Percentiles rank a stretch among this genome's conserved stretches.
phyloP scores from a whole-genome alignment of 106 monocot genomes.

The Acorus calamus region DNA sequence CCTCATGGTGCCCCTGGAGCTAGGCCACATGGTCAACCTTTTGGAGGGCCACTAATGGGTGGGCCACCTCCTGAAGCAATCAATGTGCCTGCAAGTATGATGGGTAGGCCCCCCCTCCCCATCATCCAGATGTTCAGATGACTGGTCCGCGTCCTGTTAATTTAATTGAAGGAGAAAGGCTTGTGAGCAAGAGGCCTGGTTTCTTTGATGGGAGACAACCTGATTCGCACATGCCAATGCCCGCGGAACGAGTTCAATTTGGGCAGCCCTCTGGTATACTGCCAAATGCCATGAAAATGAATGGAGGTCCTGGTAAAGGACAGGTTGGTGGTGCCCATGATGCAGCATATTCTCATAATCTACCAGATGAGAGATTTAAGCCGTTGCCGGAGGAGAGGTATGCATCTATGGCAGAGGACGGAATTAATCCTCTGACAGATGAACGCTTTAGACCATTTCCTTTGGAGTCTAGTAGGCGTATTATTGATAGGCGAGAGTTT shows the following conservation, averaged over 20 bases:
- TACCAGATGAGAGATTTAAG: constrained; percentile 33
- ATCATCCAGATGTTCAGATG: constrained; percentile 18
- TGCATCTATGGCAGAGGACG: constrained; percentile 27
- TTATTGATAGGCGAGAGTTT: constrained; percentile 29
- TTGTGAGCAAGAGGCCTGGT: constrained; percentile 10
- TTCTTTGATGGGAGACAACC: constrained; percentile 23
- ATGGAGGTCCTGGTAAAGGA: constrained; percentile 24
- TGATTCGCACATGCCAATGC: constrained; percentile 13
- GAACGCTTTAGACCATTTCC: constrained; percentile 23
- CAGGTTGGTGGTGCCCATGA: constrained; percentile 22
- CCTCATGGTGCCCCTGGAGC: constrained; percentile 9
- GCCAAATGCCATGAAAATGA: constrained; percentile 21
- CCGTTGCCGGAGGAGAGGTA: constrained; percentile 34
- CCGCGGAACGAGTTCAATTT: constrained; percentile 8
- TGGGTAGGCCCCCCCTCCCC: constrained; percentile 13
- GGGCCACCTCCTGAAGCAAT: constrained; percentile 28
- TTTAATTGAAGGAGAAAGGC: constrained; percentile 11
- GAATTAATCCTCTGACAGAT: constrained; percentile 11
- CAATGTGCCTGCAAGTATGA: constrained; percentile 11
- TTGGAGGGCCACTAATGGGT: constrained; percentile 7
- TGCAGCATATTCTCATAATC: constrained; percentile 10
- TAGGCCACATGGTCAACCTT: constrained; percentile 17
- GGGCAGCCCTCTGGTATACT: constrained; percentile 2
- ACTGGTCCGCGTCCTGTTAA: constrained; percentile 5
- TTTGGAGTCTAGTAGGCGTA: constrained; percentile 19